Evolutionary conservation across 2,329 filamentous ascomycete genomes (phyloP).

Genomic region (Calcarisporium arbuscula): DNA sequence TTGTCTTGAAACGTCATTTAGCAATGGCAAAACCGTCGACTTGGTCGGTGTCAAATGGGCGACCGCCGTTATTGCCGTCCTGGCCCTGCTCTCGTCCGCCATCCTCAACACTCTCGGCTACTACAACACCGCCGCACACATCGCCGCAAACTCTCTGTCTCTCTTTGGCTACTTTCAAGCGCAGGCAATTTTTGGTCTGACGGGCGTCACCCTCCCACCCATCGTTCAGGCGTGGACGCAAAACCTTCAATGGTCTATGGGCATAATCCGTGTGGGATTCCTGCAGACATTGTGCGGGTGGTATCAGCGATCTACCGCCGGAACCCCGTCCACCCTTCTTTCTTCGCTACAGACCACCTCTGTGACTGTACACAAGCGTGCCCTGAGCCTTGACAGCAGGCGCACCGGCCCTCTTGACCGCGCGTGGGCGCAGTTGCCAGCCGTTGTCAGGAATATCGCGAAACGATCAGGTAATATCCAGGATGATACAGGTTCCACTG

Average conservation of each 20-base stretch:
- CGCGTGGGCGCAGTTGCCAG: conserved; percentile 42
- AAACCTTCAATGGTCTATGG: conserved; percentile 97
- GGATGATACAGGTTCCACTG: conserved; percentile 44
- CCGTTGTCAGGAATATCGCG: conserved; percentile 29
- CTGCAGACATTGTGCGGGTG: conserved; percentile 83
- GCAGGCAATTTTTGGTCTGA: conserved; percentile 84
- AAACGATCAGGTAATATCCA: conserved; percentile 41
- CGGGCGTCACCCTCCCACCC: conserved; percentile 71
- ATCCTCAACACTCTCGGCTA: conserved; percentile 87
- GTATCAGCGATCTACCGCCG: conserved; percentile 90
- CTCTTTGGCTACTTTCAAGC: conserved; percentile 91
- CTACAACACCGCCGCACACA: conserved; percentile 86
- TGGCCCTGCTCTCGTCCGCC: conserved; percentile 77
- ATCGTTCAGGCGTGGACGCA: conserved; percentile 89
- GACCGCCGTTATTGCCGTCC: conserved; percentile 76
- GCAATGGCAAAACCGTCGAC: conserved; percentile 87
- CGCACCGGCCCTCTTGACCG: conserved; percentile 41
- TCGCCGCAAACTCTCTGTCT: conserved; percentile 84
- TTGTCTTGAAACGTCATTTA: conserved; percentile 79
- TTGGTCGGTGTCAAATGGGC: conserved; percentile 82
- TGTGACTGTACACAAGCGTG: conserved; percentile 71
- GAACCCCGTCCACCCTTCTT: conserved; percentile 73
- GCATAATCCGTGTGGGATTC: conserved; percentile 77
- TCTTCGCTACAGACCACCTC: conserved; percentile 66
- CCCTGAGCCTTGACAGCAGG: conserved; percentile 32